Evolutionary conservation across 805 yeast species (phyloP).

Genomic region (Metschnikowia peoriensis): DNA sequence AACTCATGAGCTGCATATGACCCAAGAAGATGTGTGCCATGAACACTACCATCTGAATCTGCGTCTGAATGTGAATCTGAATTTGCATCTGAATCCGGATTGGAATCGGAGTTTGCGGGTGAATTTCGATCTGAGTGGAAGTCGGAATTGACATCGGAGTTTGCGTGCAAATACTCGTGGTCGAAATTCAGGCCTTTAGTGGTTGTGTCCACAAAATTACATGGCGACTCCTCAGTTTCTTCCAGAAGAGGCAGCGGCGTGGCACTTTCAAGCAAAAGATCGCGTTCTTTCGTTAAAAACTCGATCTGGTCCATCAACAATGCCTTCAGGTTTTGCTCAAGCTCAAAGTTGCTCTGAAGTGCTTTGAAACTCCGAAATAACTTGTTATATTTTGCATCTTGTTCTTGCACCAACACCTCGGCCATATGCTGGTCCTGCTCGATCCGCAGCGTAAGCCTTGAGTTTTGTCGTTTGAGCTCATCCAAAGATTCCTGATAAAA

Average conservation of each 20-base stretch:
- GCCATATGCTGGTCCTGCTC: conserved; percentile 10
- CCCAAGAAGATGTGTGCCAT: conserved; percentile 22
- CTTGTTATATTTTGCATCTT: conserved; percentile 27
- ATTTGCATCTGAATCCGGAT: too few relatives aligned
- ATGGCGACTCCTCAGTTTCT: too few relatives aligned
- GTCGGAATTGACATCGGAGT: not conserved
- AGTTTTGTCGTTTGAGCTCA: conserved; percentile 26
- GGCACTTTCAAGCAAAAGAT: conserved; percentile 13
- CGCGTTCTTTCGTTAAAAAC: conserved; percentile 38
- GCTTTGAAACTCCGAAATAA: conserved; percentile 37
- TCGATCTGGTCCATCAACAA: conserved; percentile 56
- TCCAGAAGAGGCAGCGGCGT: conserved; percentile 2
- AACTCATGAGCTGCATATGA: conserved; percentile 21
- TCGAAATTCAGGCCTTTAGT: conserved; percentile 3
- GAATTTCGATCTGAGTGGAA: not conserved
- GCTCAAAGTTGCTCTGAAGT: conserved; percentile 49
- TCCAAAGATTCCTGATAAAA: conserved; percentile 34
- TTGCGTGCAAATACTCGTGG: not conserved
- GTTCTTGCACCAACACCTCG: conserved; percentile 5
- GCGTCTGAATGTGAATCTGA: conserved; percentile 14
- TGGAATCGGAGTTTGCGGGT: too few relatives aligned
- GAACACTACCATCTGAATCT: conserved; percentile 21
- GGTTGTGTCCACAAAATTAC: too few relatives aligned
- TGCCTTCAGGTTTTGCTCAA: conserved; percentile 52
- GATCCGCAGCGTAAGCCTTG: conserved; percentile 20